These are phyloP conservation scores for Zanthoxylum bungeanum DNA, from an alignment of 345 rosid genomes.

Conservation along the genomic window DNA sequence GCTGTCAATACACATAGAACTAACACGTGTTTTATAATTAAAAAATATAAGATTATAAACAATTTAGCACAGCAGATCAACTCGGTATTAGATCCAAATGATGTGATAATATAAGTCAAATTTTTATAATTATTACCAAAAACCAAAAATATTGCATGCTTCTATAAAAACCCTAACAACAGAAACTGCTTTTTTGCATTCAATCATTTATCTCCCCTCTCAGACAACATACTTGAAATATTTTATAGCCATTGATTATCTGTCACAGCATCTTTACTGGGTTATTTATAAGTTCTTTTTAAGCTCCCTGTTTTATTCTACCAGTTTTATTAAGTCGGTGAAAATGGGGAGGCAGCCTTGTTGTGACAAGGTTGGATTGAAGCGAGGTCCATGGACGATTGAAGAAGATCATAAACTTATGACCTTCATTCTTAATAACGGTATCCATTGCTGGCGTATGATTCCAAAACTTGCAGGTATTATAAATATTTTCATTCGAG, in stretches of 20 bases:
- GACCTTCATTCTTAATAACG: conserved; percentile 80
- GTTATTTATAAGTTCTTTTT: neutral
- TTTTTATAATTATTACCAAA: conserved; percentile 10
- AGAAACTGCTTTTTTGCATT: conserved; percentile 12
- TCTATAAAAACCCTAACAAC: neutral
- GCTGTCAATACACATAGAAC: too few species aligned
- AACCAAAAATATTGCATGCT: neutral
- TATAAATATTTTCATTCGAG: too few species aligned
- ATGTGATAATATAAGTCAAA: too few species aligned
- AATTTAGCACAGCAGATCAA: too few species aligned
- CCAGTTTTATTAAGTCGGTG: too few species aligned
- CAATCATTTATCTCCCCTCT: conserved; percentile 39
- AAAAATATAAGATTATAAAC: too few species aligned
- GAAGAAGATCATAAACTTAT: conserved; percentile 95
- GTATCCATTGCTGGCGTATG: conserved; percentile 91
- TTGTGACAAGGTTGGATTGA: conserved; percentile 87
- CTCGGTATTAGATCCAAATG: too few species aligned
- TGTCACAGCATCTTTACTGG: conserved; percentile 41
- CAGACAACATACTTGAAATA: conserved; percentile 21
- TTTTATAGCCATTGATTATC: conserved; percentile 30
- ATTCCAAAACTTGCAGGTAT: conserved; percentile 96
- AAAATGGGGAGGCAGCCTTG: conserved; percentile 87
- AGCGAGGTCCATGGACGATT: conserved; percentile 95
- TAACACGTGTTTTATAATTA: too few species aligned
- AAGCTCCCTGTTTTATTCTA: neutral